phyloP scores from a whole-genome alignment of 345 rosid species.

The Heritiera littoralis region DNA sequence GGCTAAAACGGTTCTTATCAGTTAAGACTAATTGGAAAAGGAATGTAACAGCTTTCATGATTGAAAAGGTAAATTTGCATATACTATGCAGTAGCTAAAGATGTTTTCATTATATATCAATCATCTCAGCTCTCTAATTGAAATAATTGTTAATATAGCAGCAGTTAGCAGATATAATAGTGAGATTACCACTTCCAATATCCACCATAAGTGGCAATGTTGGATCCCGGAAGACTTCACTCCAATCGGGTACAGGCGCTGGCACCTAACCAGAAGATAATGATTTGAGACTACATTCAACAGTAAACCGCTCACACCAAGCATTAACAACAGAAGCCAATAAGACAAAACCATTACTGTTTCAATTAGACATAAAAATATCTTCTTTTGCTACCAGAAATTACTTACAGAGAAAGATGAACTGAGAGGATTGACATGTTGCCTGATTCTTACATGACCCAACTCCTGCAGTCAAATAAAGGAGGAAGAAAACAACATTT shows the following conservation, averaged over 20 bases:
- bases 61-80: not conserved
- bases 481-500: not conserved
- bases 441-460: conserved; percentile 83
- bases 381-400: too few relatives aligned
- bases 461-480: conserved; percentile 51
- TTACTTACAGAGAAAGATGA: conserved; percentile 70
- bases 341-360: not conserved
- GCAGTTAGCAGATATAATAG: not conserved
- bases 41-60: not conserved
- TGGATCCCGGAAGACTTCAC: conserved; percentile 68
- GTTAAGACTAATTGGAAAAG: not conserved
- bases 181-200: conserved; percentile 80
- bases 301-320: not conserved
- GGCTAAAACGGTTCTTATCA: not conserved
- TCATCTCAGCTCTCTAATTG: not conserved
- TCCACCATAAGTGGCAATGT: conserved; percentile 89
- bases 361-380: not conserved
- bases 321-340: not conserved
- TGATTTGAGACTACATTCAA: not conserved
- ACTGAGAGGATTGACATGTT: conserved; percentile 92
- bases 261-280: conserved; percentile 48
- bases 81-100: not conserved
- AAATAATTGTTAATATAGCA: conserved; percentile 1
- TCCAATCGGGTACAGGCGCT: conserved; percentile 71
- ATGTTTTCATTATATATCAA: not conserved